A percentile compares a stretch with the other conserved stretches of the same genome.
phyloP scores from a whole-genome alignment of 441 rosid genomes.

The Croton laevigatus region DNA sequence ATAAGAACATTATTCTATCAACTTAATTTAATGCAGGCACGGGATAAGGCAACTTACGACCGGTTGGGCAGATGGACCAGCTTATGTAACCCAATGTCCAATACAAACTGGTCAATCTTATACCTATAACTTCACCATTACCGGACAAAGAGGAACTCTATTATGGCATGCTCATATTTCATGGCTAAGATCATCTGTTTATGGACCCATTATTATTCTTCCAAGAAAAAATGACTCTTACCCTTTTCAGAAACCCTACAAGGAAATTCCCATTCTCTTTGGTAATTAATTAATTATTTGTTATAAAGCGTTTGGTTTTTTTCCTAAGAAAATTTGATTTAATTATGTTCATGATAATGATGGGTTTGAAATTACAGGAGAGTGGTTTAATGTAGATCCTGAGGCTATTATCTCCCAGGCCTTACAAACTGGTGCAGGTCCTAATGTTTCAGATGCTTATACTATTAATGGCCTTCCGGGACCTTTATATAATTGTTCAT shows the following conservation, averaged over 20 bases:
- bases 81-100: slow-evolving; percentile 71
- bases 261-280: slow-evolving; percentile 56
- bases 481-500: slow-evolving; percentile 74
- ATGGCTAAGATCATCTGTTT: slow-evolving; percentile 63
- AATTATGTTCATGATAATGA: background rate
- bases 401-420: slow-evolving; percentile 61
- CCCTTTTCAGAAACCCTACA: slow-evolving; percentile 60
- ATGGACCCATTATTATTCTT: slow-evolving; percentile 63
- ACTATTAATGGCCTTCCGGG: slow-evolving; percentile 80
- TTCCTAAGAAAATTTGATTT: background rate
- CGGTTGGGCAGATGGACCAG: slow-evolving; percentile 81
- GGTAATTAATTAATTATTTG: slow-evolving; percentile 34
- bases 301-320: background rate
- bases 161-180: slow-evolving; percentile 69
- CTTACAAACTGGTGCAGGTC: slow-evolving; percentile 64
- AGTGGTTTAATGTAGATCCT: slow-evolving; percentile 76
- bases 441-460: slow-evolving; percentile 80
- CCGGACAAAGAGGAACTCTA: slow-evolving; percentile 73
- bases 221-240: slow-evolving; percentile 48
- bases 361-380: slow-evolving; percentile 40
- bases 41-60: slow-evolving; percentile 53
- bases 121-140: slow-evolving; percentile 58
- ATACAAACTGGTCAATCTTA: slow-evolving; percentile 58
- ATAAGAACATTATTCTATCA: background rate
- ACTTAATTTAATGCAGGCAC: slow-evolving; percentile 38